Conservation (phyloP, 495 filamentous ascomycete species). For the Xylaria sp. region DNA sequence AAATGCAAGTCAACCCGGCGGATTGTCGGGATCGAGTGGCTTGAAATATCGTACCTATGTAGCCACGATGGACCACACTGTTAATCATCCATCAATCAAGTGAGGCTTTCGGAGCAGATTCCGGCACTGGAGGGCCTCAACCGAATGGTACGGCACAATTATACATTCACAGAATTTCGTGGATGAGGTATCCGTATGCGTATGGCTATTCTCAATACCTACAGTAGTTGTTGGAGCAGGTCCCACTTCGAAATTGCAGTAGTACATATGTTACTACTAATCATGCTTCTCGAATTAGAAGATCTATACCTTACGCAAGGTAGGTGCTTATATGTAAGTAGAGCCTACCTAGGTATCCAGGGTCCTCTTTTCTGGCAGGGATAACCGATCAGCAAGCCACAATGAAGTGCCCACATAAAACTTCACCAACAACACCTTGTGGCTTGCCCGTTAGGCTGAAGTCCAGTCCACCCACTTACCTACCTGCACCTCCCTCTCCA, state of each 20-base stretch:
- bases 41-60: background rate
- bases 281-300: too few species aligned
- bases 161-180: background rate
- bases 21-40: slow-evolving; percentile 7
- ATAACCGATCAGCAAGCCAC: slow-evolving; percentile 1
- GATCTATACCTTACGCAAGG: too few species aligned
- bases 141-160: background rate
- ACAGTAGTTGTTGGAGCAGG: background rate
- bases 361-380: background rate
- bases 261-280: background rate
- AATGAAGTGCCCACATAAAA: background rate
- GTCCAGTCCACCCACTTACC: too few species aligned
- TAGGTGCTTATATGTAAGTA: too few species aligned
- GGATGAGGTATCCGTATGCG: background rate
- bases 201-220: too few species aligned
- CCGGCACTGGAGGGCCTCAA: background rate
- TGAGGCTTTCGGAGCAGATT: background rate
- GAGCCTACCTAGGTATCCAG: background rate
- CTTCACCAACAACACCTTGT: background rate
- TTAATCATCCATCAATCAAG: background rate
- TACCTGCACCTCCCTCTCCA: too few species aligned
- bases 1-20: slow-evolving; percentile 9
- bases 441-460: slow-evolving; percentile 22
- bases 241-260: background rate
- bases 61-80: background rate